Evolutionary conservation across 2,329 filamentous ascomycete species (phyloP), one percentile per base, ranked within the genome.

Genomic region (Metarhizium sp.): DNA sequence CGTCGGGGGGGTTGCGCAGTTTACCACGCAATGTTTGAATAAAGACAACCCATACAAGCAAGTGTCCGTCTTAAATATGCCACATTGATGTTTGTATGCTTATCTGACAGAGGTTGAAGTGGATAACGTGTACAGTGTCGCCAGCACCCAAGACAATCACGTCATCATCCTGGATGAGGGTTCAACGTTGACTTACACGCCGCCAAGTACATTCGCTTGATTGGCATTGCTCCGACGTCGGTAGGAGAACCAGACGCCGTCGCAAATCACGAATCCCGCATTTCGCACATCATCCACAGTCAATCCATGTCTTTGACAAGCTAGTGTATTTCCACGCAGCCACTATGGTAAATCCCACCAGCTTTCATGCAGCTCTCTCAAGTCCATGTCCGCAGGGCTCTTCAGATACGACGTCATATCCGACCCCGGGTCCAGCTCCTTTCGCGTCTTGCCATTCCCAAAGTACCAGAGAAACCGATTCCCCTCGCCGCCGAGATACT

Each of bases 351-450:
- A 14, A 14, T 38, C 29, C 76, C 79, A 88, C 86, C 86, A 90
- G 18, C 76, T 76, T 73, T 90, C 87, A 65, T 89, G 80, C 52
- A 87, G 65, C 48, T 81, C 76, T 59, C 76, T 75, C 58, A 90
- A 67, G 64, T 88, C 81, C 45, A 84, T 73, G 38, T 79, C 73
- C 40, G 74, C 75, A 0, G 79, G 79, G 34, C 76, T 61, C 59
- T 72, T 78, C 55, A 90, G 25, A 73, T 89, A 88, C 10, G 78
- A 72, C 11, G 83, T 86, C 64, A 87, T 72, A 61, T 88, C 84
- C 3, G 74, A 72, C n/a, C 71, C 71, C 6, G 73, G 70, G 40
- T 81, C 76, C 20, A 71, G 60, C 66, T 90, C 86, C 58, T 78
- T 78, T 54, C 62, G 72, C 2, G 84, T 87, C 70, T 79, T 82